Evolutionary conservation across 306 rosid species (phyloP).

Genomic region (Vigna angularis): DNA sequence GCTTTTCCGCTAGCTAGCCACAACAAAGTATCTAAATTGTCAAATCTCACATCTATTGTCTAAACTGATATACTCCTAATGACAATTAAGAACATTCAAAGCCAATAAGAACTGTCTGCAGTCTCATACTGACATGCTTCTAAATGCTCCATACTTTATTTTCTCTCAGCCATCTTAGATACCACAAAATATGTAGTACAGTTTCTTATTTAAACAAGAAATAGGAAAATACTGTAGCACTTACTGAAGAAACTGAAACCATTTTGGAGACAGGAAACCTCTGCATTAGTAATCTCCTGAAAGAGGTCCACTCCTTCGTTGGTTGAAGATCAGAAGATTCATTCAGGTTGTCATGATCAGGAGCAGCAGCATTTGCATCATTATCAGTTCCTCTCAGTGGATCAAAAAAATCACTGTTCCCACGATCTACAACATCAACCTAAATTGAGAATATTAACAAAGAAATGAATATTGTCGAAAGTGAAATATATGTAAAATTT

Average conservation of each 20-base stretch:
- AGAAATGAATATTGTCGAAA: constrained; percentile 31
- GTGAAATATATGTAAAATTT: background rate
- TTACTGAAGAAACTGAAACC: constrained; percentile 79
- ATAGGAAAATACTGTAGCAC: constrained; percentile 40
- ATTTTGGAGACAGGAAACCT: constrained; percentile 84
- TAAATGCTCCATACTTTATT: constrained; percentile 30
- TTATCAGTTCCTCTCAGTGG: constrained; percentile 72
- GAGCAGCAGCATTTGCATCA: constrained; percentile 46
- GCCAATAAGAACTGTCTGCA: constrained; percentile 32
- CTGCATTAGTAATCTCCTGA: constrained; percentile 82
- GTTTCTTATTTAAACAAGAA: constrained; percentile 23
- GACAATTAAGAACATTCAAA: constrained; percentile 6
- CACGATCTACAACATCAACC: constrained; percentile 57
- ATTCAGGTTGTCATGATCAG: constrained; percentile 36
- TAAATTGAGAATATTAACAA: constrained; percentile 43
- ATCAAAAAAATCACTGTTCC: constrained; percentile 62
- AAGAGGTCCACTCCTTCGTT: constrained; percentile 81
- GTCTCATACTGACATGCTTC: constrained; percentile 32
- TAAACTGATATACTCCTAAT: background rate
- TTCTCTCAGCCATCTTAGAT: constrained; percentile 31
- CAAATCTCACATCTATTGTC: background rate
- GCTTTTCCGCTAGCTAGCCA: constrained; percentile 22
- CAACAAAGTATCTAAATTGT: constrained; percentile 24
- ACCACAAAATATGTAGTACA: constrained; percentile 20
- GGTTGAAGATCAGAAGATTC: constrained; percentile 51